Evolutionary conservation across 768 basidiomycete genomes (phyloP).

Genomic region (Cytidiella melzeri): DNA sequence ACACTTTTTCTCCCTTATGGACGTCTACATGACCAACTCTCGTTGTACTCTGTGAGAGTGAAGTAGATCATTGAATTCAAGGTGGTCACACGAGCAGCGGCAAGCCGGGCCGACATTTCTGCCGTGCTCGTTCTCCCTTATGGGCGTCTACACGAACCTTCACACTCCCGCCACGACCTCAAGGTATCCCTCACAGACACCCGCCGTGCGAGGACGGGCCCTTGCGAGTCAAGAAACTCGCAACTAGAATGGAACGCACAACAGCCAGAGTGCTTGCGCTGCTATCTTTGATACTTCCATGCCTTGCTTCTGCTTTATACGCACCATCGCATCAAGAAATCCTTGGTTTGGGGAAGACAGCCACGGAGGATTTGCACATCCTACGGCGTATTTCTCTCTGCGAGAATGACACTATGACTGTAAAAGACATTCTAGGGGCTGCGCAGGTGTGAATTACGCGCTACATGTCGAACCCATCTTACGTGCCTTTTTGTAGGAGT

Average conservation of each 20-base stretch:
- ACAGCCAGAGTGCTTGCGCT: not conserved
- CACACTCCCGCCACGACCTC: not conserved
- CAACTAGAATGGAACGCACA: not conserved
- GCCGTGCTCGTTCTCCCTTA: not conserved
- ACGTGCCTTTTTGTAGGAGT: not conserved
- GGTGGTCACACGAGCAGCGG: not conserved
- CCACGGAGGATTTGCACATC: not conserved
- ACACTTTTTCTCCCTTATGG: too few species aligned
- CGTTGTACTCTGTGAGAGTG: too few species aligned
- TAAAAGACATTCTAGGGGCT: conserved; percentile 1
- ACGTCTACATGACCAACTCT: too few species aligned
- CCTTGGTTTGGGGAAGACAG: not conserved
- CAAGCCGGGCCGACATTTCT: not conserved
- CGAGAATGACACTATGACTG: not conserved
- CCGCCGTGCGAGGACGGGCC: not conserved
- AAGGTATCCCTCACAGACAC: too few species aligned
- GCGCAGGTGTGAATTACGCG: not conserved
- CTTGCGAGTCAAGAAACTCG: not conserved
- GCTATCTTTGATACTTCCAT: not conserved
- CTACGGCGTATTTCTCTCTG: not conserved
- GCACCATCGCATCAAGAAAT: not conserved
- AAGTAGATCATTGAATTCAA: too few species aligned
- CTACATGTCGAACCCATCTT: not conserved
- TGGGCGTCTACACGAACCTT: not conserved
- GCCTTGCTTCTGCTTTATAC: not conserved